Base-by-base conservation (phyloP, 2,329 filamentous ascomycete genomes). In the Arachnopeziza araneosa region DNA sequence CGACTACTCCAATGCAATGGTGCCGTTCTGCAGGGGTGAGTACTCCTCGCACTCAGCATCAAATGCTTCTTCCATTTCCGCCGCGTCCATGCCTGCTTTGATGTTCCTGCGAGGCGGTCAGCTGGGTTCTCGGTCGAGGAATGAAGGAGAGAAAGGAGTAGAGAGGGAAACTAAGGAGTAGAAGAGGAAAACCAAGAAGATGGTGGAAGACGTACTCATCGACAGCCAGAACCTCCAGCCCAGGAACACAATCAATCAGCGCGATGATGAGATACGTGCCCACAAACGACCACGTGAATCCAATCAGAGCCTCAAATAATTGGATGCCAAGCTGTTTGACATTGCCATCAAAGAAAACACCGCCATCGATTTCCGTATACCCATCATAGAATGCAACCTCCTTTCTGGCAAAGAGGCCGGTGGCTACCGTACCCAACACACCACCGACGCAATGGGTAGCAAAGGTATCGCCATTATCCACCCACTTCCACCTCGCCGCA, bases 391-490 rank as follows among this genome's bases (percentile, higher is more conserved):
- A 78, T 5, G 80, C 80, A 4, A 83, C 78, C 53, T 80, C 74
- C 60, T 78, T 80, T 50, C 73, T 72, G 1, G 79, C 80, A 67
- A 82, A 81, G 21, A 80, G 70, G 0, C 80, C 80, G 0, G 80
- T 82, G 3, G 74, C 74, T 14, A 82, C 75, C 0, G 80, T 83
- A 0, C 78, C 80, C 0, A 79, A 67, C 6, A 82, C 71, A 0
- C 80, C 80, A 21, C 80, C 80, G 12, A 82, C 70, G 63, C 80
- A 82, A 61, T 82, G 80, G 3, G 79, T 82, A 5, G 80, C 80
- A 66, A 82, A 82, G 0, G 79, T 82, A 66, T 83, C 80, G 1
- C 79, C 80, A 61, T 81, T 81, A 62, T 82, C 80, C 0, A 83
- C 80, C 80, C 79, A 83, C 36, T 76, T 71, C 70, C 74, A 76